These are phyloP conservation scores for Cutaneotrichosporon sp. DNA, from an alignment of 1,284 basidiomycete genomes.

Conservation along the genomic window DNA sequence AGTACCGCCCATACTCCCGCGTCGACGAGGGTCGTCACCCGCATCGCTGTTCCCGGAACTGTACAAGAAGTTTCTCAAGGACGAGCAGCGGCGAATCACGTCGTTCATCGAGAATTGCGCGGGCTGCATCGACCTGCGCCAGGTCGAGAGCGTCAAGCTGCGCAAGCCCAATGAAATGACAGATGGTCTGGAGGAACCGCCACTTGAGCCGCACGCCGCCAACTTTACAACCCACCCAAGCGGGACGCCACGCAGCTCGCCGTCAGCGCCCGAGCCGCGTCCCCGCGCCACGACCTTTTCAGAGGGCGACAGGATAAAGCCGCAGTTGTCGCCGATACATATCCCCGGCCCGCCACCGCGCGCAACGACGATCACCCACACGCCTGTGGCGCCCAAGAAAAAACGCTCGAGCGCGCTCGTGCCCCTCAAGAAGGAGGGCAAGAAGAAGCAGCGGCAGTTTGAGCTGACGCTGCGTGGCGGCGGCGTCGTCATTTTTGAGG, in stretches of 20 bases:
- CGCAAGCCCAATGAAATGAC: not conserved
- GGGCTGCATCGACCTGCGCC: conserved; percentile 41
- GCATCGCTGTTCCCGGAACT: conserved; percentile 34
- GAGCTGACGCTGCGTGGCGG: conserved; percentile 22
- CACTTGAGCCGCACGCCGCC: not conserved
- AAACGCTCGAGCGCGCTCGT: not conserved
- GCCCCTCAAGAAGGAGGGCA: conserved; percentile 4
- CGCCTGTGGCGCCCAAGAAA: not conserved
- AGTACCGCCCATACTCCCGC: conserved; percentile 31
- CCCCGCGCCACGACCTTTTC: not conserved
- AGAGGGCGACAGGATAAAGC: not conserved
- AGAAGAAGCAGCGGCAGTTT: conserved; percentile 25
- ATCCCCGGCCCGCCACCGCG: not conserved
- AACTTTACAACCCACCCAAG: not conserved
- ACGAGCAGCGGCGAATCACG: conserved; percentile 31
- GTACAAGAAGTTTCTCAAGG: conserved; percentile 24
- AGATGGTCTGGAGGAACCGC: not conserved
- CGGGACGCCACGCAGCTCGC: too few species aligned
- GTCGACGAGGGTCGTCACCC: conserved; percentile 26
- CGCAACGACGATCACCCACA: not conserved
- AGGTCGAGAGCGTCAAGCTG: conserved; percentile 28
- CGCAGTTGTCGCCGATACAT: not conserved
- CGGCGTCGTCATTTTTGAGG: conserved; percentile 13
- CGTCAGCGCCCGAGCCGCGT: not conserved
- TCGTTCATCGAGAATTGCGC: conserved; percentile 29